Base-by-base conservation (phyloP, 179 eudicot species). In the Gypsophila paniculata region DNA sequence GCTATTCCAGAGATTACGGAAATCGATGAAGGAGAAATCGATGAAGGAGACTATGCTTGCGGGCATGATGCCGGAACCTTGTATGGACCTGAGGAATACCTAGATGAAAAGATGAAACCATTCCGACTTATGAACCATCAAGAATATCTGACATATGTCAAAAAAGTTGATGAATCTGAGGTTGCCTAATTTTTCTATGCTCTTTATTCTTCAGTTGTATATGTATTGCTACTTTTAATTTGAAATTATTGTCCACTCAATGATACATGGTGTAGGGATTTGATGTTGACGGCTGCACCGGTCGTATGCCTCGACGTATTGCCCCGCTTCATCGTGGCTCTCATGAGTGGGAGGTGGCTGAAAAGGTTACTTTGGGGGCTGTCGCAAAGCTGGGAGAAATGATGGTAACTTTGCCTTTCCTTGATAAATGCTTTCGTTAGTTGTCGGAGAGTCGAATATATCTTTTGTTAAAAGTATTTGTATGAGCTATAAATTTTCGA, bases 321-420 rank as follows among this genome's bases (percentile, higher is more conserved):
- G 6, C 58, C 9, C 58, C 1, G 21, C 58, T 53, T 53, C 8
- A 22, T 53, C 22, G n/a, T 6, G 58, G 18, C n/a, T 53, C 19
- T 53, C 2, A 18, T 17, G 58, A 53, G 22, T 53, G 58, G 58
- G 10, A 53, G 58, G 58, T n/a, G 21, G 58, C 58, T 53, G 22
- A 18, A 22, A 8, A n/a, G 8, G 23, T 53, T 53, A n/a, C 58
- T 13, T 17, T 0, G 58, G 22, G 8, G 19, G 58, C 58, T 53
- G 9, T 7, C 21, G 19, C 4, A n/a, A 53, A 3, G 6, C 58
- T n/a, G 58, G 58, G 58, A 53, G 21, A 53, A 53, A 6, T 6
- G 22, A 53, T 53, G 58, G 58, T 53, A 53, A 53, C 22, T 53
- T 36, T n/a, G n/a, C n/a, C n/a, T n/a, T n/a, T n/a, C n/a, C n/a